Conservation (phyloP, 305 asterid genomes). For the Solanum hybrid region DNA sequence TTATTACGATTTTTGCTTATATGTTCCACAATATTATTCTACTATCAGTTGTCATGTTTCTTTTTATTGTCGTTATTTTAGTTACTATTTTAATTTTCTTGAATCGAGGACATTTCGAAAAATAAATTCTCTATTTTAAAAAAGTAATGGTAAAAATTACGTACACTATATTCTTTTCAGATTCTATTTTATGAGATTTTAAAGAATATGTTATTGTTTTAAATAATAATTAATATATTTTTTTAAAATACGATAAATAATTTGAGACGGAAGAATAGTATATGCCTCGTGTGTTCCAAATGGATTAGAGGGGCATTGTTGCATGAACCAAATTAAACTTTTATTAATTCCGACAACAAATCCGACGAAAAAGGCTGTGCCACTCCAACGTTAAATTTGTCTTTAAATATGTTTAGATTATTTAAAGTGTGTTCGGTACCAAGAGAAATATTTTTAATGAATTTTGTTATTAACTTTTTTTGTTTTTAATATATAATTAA, state of each 20-base stretch:
- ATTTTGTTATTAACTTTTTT: too few species aligned
- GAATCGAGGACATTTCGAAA: background rate
- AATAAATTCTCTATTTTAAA: background rate
- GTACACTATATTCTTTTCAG: background rate
- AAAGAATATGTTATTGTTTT: too few species aligned
- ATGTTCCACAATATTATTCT: background rate
- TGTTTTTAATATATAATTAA: too few species aligned
- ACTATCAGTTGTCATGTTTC: background rate
- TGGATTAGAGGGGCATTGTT: background rate
- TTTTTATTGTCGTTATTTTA: background rate
- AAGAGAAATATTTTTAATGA: too few species aligned
- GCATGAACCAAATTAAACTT: background rate
- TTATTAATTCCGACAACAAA: background rate
- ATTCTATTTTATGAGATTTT: background rate
- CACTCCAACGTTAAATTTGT: background rate
- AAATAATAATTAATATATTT: too few species aligned
- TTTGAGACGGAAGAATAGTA: too few species aligned
- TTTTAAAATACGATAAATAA: too few species aligned
- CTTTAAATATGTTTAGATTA: background rate
- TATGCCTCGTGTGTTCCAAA: background rate
- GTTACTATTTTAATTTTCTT: background rate
- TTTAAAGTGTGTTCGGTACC: background rate
- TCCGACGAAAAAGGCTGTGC: background rate
- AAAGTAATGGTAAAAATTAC: background rate
- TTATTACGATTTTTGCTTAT: background rate